Conservation (phyloP, 108 stramenopile genomes). For the Chaetoceros muelleri region DNA sequence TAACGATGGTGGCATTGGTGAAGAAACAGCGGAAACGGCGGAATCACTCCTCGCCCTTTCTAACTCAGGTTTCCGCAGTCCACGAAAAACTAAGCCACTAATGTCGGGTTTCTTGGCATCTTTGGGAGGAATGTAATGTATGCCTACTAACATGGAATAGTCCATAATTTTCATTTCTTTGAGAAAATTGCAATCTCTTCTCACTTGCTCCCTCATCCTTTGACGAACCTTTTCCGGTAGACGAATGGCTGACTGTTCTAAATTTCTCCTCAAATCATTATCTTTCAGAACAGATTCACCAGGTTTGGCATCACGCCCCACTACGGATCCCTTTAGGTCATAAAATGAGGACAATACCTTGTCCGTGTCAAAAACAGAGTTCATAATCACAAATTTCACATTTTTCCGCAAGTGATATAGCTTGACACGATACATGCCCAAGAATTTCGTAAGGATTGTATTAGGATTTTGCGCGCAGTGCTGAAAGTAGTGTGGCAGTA, state of each 20-base stretch:
- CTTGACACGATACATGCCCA: slow-evolving; percentile 98
- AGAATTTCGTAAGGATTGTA: slow-evolving; percentile 87
- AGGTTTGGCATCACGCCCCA: slow-evolving; percentile 71
- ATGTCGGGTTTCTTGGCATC: slow-evolving; percentile 7
- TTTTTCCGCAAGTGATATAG: slow-evolving; percentile 84
- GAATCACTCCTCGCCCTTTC: neutral
- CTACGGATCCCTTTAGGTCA: slow-evolving; percentile 87
- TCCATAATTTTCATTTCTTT: slow-evolving; percentile 89
- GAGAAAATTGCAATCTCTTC: slow-evolving; percentile 67
- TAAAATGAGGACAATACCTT: slow-evolving; percentile 75
- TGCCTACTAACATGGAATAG: slow-evolving; percentile 87
- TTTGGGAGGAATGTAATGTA: slow-evolving; percentile 65
- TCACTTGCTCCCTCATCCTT: slow-evolving; percentile 57
- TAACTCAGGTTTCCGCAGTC: neutral
- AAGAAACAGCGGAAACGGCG: neutral
- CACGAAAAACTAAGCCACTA: neutral
- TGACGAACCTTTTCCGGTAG: slow-evolving; percentile 40
- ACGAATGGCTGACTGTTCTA: slow-evolving; percentile 51
- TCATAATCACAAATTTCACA: slow-evolving; percentile 92
- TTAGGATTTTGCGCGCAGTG: slow-evolving; percentile 88
- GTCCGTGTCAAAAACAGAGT: slow-evolving; percentile 85
- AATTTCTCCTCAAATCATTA: slow-evolving; percentile 56
- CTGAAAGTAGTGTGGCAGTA: slow-evolving; percentile 93
- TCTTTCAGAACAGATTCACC: slow-evolving; percentile 85
- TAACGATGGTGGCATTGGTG: neutral